Percentiles rank a stretch among this genome's conserved stretches.
Evolutionary conservation across 2,329 filamentous ascomycete genomes (phyloP).

Genomic region (Spiromastix sp.): DNA sequence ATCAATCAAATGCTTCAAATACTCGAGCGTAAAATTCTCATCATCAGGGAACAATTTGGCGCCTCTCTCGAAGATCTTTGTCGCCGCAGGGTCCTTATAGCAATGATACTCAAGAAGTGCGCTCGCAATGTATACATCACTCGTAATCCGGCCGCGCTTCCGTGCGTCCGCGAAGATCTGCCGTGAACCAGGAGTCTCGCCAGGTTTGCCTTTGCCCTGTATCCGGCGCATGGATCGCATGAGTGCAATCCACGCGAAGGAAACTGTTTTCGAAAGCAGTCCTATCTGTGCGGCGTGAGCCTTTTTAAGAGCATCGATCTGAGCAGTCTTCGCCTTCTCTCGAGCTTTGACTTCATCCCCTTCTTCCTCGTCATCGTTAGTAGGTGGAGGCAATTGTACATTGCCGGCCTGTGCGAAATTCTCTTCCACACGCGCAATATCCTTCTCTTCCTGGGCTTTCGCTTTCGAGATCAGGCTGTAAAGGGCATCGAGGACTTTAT

Average conservation of each 20-base stretch:
- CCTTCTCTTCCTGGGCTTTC: conserved; percentile 55
- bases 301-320: conserved; percentile 50
- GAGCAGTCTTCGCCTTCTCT: conserved; percentile 42
- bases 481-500: conserved; percentile 73
- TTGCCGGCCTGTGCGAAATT: conserved; percentile 33
- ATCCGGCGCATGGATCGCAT: conserved; percentile 90
- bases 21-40: conserved; percentile 86
- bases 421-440: conserved; percentile 45
- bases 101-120: conserved; percentile 91
- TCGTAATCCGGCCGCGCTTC: conserved; percentile 75
- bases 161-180: conserved; percentile 85
- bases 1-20: conserved; percentile 86
- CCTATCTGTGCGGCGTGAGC: conserved; percentile 63
- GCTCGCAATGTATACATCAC: conserved; percentile 88
- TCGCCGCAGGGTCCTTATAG: conserved; percentile 85
- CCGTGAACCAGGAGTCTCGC: conserved; percentile 61
- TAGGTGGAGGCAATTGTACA: conserved; percentile 20
- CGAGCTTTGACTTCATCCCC: conserved; percentile 37
- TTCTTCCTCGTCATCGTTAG: conserved; percentile 42
- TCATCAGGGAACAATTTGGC: conserved; percentile 90
- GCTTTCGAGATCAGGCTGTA: conserved; percentile 72
- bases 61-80: conserved; percentile 92
- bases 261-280: conserved; percentile 72
- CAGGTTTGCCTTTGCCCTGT: conserved; percentile 70
- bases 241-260: conserved; percentile 88